Base-by-base conservation (phyloP, 2,329 filamentous ascomycete genomes). In the Cercospora citrullina region DNA sequence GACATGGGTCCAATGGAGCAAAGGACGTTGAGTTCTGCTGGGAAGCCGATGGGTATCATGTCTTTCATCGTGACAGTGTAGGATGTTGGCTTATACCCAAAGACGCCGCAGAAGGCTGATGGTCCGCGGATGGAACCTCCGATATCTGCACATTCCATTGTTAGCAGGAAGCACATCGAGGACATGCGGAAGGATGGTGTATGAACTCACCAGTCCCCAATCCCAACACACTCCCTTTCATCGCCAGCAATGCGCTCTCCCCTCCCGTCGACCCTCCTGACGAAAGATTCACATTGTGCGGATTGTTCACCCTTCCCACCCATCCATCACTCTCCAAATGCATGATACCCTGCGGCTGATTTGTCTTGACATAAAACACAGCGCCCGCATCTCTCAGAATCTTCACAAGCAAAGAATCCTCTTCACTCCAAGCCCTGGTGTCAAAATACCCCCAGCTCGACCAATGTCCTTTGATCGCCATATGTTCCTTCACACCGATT, bases 81-180 rank as follows among this genome's bases (percentile, higher is more conserved):
- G 30, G 61, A 36, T 1, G 70, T 71, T 1, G 83, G 80, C 68
- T 72, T 72, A 68, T 75, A 74, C 16, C 75, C 75, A 33, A 72
- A 76, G 58, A 77, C 73, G 10, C 74, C 76, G 51, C 79, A 78
- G 80, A 93, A 94, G 73, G 96, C 94, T 65, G 96, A 91, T 78
- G 91, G 94, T 77, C 97, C 95, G 74, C 89, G 87, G 75, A 95
- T 89, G 64, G 79, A 82, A 2, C 84, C 84, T 0, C 83, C 84
- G 58, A 90, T 83, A 76, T 90, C 88, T 0, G 87, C 18, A 23
- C 10, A 12, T 48, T 9, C 23, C 42, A 48, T 21, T 23, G 3
- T 48, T 18, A 48, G 42, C 42, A 10, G 10, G n/a, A 21, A 9
- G 4, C 39, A 2, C 42, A 48, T 18, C 16, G 14, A 45, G 8